A percentile compares a stretch with the other conserved stretches of the same genome.
Evolutionary conservation across 768 basidiomycete genomes (phyloP).

Genomic region (Leccinum imitatum): DNA sequence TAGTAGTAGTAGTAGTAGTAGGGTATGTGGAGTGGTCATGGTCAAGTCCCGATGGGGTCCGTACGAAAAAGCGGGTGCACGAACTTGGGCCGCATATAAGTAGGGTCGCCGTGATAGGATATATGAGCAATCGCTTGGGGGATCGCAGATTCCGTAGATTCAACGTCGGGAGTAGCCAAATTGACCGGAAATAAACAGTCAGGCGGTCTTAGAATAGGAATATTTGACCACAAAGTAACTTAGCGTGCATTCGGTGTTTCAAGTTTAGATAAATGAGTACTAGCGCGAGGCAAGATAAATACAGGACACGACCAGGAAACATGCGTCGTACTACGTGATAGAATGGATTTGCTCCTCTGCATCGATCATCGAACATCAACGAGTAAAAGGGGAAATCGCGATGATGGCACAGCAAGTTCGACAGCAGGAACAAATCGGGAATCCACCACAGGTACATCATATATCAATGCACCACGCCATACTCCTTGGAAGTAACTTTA

Average conservation of each 20-base stretch:
- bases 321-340: slow-evolving; percentile 16
- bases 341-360: slow-evolving; percentile 17
- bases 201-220: slow-evolving; percentile 13
- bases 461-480: slow-evolving; percentile 43
- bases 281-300: slow-evolving; percentile 21
- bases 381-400: slow-evolving; percentile 76
- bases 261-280: slow-evolving; percentile 34
- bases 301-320: slow-evolving; percentile 11
- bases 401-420: slow-evolving; percentile 65
- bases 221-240: slow-evolving; percentile 11
- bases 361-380: slow-evolving; percentile 41
- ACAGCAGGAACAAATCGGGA: slow-evolving; percentile 57
- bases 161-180: slow-evolving; percentile 3
- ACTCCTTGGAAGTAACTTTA: slow-evolving; percentile 23
- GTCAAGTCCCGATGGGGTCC: slow-evolving; percentile 6
- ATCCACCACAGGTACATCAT: slow-evolving; percentile 52
- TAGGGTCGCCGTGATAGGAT: slow-evolving; percentile 25
- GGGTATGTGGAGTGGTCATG: slow-evolving; percentile 8
- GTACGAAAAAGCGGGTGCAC: slow-evolving; percentile 6
- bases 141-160: slow-evolving; percentile 21
- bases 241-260: slow-evolving; percentile 22
- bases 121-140: slow-evolving; percentile 19
- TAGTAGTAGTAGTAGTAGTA: background rate
- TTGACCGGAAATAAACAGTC: slow-evolving; percentile 11
- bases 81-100: slow-evolving; percentile 3